These are phyloP conservation scores for Paramecium primaurelia DNA, from an alignment of 73 alveolate species.

Conservation along the genomic window DNA sequence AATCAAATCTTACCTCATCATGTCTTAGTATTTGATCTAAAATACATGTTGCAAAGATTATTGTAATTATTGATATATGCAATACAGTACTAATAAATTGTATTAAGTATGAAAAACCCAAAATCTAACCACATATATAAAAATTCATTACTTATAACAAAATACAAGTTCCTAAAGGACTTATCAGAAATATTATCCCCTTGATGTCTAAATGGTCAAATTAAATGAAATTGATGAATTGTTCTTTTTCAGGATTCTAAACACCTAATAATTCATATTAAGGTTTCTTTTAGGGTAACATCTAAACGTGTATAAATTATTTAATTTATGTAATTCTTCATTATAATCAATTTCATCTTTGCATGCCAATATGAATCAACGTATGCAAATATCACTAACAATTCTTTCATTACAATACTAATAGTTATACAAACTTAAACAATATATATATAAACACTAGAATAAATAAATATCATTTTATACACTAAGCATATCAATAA, in stretches of 20 bases:
- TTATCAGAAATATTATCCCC: neutral
- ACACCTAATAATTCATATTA: slow-evolving; percentile 6
- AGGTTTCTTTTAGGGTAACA: slow-evolving; percentile 5
- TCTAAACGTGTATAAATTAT: slow-evolving; percentile 28
- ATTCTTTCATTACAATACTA: neutral
- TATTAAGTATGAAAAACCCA: neutral
- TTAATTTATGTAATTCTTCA: neutral
- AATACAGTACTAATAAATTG: neutral
- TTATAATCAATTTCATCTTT: neutral
- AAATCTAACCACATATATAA: neutral
- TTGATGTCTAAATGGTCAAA: neutral
- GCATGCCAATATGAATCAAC: neutral
- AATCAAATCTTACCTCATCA: neutral
- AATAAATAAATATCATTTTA: no score
- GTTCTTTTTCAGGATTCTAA: neutral
- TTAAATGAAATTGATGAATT: neutral
- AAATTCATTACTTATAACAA: neutral
- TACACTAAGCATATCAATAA: no score
- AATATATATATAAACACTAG: neutral
- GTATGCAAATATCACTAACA: neutral
- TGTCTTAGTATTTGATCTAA: slow-evolving; percentile 1
- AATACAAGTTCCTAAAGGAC: slow-evolving; percentile 22
- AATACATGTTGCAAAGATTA: neutral
- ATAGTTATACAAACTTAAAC: neutral
- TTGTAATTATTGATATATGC: neutral